These are phyloP conservation scores for Acanthamoeba triangularis DNA, from an alignment of 208 protist genomes.

Conservation along the genomic window DNA sequence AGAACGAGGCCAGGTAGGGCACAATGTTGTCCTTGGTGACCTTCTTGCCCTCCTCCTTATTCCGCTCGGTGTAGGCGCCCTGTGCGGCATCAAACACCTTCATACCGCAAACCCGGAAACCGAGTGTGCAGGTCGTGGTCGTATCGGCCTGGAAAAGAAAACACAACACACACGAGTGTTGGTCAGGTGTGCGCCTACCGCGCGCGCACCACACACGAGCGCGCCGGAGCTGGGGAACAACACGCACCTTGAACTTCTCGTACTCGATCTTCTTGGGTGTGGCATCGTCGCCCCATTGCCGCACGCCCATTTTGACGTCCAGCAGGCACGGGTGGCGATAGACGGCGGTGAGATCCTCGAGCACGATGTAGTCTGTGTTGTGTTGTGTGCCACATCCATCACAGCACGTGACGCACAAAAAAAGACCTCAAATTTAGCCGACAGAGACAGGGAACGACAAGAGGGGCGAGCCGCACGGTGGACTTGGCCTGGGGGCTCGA, in stretches of 20 bases:
- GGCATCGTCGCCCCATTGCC: slow-evolving; percentile 15
- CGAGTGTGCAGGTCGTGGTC: slow-evolving; percentile 43
- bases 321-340: slow-evolving; percentile 36
- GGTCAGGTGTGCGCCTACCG: neutral
- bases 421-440: neutral
- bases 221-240: neutral
- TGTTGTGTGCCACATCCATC: neutral
- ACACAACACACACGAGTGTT: neutral
- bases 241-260: slow-evolving; percentile 27
- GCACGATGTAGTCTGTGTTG: slow-evolving; percentile 55
- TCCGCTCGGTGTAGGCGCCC: neutral
- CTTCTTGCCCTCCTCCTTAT: slow-evolving; percentile 25
- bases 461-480: neutral
- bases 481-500: neutral
- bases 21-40: slow-evolving; percentile 42
- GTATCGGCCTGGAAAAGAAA: neutral
- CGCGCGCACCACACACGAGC: neutral
- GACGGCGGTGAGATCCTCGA: slow-evolving; percentile 34
- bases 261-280: slow-evolving; percentile 56
- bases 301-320: slow-evolving; percentile 57
- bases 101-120: slow-evolving; percentile 45
- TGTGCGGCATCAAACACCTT: neutral
- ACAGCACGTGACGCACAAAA: neutral
- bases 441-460: neutral
- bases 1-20: slow-evolving; percentile 43